phyloP scores from a whole-genome alignment of 73 alveolate genomes.

The Symbiodinium natans region DNA sequence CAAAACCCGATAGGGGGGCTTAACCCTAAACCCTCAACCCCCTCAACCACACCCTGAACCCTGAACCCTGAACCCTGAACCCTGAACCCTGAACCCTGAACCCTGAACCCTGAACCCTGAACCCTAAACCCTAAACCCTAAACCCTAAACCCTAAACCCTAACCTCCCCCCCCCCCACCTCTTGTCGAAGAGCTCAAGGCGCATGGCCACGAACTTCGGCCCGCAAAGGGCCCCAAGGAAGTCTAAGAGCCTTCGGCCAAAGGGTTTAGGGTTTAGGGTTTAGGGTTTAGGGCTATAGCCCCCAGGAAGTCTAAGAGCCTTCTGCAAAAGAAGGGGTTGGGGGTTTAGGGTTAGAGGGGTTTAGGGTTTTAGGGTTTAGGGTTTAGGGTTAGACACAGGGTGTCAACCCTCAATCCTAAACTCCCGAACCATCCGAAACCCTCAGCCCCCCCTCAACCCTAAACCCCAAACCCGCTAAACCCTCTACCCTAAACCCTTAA shows the following conservation, averaged over 20 bases:
- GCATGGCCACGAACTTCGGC: conserved; percentile 62
- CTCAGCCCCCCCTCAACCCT: background rate
- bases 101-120: background rate
- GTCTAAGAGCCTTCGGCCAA: conserved; percentile 39
- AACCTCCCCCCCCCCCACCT: background rate
- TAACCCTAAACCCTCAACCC: no score
- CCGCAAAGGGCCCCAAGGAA: conserved; percentile 49
- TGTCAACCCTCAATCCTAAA: no score
- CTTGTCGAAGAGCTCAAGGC: conserved; percentile 89
- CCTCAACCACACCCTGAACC: no score
- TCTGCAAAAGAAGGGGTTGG: no score
- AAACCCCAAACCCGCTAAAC: background rate
- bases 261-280: background rate
- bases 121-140: background rate
- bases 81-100: background rate
- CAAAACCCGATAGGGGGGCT: no score
- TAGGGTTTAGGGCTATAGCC: no score
- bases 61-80: background rate
- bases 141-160: background rate
- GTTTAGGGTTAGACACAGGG: background rate
- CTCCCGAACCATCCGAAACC: no score
- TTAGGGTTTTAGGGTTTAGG: background rate
- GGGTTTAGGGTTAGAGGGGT: background rate
- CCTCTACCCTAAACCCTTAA: background rate
- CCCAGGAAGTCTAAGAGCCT: no score